Evolutionary conservation across 768 basidiomycete genomes (phyloP), one percentile per base, ranked within the genome.

Genomic region (Mycena rebaudengoi): DNA sequence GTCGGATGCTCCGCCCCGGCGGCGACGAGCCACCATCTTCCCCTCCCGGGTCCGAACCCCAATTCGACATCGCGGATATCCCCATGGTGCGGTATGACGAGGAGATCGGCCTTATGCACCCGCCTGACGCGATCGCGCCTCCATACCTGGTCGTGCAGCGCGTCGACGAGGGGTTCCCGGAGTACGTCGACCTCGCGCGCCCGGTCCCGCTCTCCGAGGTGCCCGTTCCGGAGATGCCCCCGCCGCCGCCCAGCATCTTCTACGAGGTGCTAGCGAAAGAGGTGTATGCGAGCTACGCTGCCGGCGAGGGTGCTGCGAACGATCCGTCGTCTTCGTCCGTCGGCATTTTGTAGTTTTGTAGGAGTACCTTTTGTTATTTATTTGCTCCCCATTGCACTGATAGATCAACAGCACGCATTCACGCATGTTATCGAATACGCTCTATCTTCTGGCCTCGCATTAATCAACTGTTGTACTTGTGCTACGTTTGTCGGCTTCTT

Each of bases 171-270:
- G 51, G 20, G 13, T n/a, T 10, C 12, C 21, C 43, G n/a, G 41
- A 16, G 29, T 33, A 28, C 7, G 40, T 21, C n/a, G 62, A 64
- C 2, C 39, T 54, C 39, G 62, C 43, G 56, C 45, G 52, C 44
- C 10, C 57, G 46, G 53, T 50, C 26, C 57, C 23, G 12, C 33
- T 60, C 46, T 25, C 16, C 14, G 28, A 49, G 57, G 32, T n/a
- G 8, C 57, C 56, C 5, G 23, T 54, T 40, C 46, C 20, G 40
- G 21, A 23, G 29, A 5, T 7, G 21, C 52, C 61, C 2, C 61
- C 61, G 37, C 66, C 66, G 7, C 66, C 53, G 33, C 35, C 45
- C 41, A 51, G 57, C 52, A 63, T 67, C 25, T 67, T 67, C 53
- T 32, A 63, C 43, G 57, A 63, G 18, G 58, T 32, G 21, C 58